Evolutionary conservation across 805 yeast genomes (phyloP).

Genomic region (Metschnikowia chrysomelidarum): DNA sequence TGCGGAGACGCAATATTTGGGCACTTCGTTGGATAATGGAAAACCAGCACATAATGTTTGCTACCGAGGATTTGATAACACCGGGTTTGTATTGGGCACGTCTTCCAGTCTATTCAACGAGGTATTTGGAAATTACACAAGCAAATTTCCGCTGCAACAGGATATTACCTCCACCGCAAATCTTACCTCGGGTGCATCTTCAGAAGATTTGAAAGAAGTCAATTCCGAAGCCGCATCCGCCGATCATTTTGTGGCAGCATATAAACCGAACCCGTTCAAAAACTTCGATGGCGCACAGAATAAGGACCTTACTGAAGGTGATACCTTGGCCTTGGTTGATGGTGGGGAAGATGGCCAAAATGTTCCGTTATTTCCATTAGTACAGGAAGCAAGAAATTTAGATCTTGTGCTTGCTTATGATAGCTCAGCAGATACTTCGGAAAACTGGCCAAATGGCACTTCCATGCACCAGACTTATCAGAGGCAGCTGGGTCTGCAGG

Average conservation of each 20-base stretch:
- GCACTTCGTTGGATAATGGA: conserved; percentile 47
- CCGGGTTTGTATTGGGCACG: conserved; percentile 59
- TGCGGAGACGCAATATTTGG: conserved; percentile 48
- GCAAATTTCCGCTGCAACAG: conserved; percentile 33
- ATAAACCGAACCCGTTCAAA: conserved; percentile 58
- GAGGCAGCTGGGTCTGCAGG: conserved; percentile 25
- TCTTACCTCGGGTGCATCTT: conserved; percentile 23
- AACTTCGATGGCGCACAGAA: conserved; percentile 13
- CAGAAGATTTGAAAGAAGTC: not conserved
- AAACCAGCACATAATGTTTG: conserved; percentile 38
- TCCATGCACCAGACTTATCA: conserved; percentile 36
- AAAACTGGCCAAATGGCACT: conserved; percentile 59
- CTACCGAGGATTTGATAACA: conserved; percentile 51
- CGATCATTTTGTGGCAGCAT: conserved; percentile 50
- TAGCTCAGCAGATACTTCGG: conserved; percentile 45
- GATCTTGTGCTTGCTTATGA: conserved; percentile 43
- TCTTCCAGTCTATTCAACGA: conserved; percentile 60
- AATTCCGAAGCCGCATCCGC: conserved; percentile 23
- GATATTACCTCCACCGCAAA: conserved; percentile 27
- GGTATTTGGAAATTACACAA: conserved; percentile 2
- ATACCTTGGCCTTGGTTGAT: conserved; percentile 33
- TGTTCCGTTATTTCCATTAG: conserved; percentile 44
- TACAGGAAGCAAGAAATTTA: conserved; percentile 31
- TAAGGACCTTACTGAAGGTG: conserved; percentile 2
- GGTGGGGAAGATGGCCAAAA: conserved; percentile 51